These are phyloP conservation scores for Pseudogymnoascus sp. DNA, from an alignment of 2,329 filamentous ascomycete species.

Conservation along the genomic window DNA sequence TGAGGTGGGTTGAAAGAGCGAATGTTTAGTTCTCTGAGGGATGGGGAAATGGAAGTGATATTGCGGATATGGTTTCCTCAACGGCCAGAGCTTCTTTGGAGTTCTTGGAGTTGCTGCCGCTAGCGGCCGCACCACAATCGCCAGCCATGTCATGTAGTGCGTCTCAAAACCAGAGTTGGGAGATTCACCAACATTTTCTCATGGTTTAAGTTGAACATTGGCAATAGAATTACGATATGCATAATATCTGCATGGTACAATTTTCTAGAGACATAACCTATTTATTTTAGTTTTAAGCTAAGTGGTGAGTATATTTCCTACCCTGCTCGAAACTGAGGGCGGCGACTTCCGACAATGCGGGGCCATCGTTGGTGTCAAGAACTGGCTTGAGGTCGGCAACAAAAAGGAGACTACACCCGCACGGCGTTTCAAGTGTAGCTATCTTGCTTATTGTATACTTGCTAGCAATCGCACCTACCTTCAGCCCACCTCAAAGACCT, in stretches of 20 bases:
- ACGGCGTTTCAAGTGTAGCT: background rate
- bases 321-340: background rate
- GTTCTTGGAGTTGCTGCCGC: constrained; percentile 6
- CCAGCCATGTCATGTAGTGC: background rate
- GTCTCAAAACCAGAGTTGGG: background rate
- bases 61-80: constrained; percentile 5
- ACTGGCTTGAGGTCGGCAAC: background rate
- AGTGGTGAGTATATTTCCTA: background rate
- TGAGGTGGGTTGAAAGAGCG: background rate
- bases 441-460: background rate
- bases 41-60: background rate
- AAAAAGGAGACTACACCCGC: background rate
- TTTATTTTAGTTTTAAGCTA: background rate
- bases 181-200: background rate
- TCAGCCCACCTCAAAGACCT: background rate
- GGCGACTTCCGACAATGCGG: constrained; percentile 2
- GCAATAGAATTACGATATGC: background rate
- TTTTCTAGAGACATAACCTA: background rate
- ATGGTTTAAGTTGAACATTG: background rate
- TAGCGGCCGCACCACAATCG: constrained; percentile 5
- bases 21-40: background rate
- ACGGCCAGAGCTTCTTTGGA: constrained; percentile 6
- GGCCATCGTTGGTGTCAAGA: background rate
- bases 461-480: background rate
- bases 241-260: background rate